phyloP scores from a whole-genome alignment of 2,329 filamentous ascomycete genomes.

The Clonostachys rhizophaga region DNA sequence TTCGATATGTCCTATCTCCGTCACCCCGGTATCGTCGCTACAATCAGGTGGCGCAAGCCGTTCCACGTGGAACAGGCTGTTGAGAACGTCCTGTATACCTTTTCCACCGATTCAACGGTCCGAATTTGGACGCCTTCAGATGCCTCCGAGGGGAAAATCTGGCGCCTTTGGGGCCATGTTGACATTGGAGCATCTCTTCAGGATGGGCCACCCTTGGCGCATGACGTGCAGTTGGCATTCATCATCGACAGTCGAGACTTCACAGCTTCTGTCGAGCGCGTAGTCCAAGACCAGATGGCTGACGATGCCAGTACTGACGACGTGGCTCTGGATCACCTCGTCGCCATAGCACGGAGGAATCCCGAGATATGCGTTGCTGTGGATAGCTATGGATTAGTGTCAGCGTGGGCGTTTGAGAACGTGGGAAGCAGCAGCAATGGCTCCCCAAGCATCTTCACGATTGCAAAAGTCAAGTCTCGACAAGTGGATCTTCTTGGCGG shows the following conservation, averaged over 20 bases:
- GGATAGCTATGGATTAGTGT: constrained; percentile 81
- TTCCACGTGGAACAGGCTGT: constrained; percentile 71
- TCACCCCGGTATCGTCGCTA: constrained; percentile 79
- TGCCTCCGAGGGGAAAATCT: constrained; percentile 61
- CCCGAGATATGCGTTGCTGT: constrained; percentile 86
- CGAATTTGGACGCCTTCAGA: constrained; percentile 82
- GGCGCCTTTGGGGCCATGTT: constrained; percentile 77
- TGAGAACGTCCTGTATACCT: constrained; percentile 86
- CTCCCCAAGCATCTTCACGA: constrained; percentile 72
- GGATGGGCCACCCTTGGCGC: constrained; percentile 10
- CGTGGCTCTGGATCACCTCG: constrained; percentile 75
- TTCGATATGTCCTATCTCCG: constrained; percentile 89
- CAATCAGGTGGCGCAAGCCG: constrained; percentile 79
- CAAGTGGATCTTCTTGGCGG: constrained; percentile 41
- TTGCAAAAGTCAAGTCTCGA: constrained; percentile 67
- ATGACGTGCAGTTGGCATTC: constrained; percentile 47
- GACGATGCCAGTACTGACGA: constrained; percentile 56
- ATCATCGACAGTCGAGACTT: constrained; percentile 82
- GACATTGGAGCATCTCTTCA: constrained; percentile 71
- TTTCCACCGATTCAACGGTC: constrained; percentile 75
- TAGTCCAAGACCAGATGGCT: constrained; percentile 56
- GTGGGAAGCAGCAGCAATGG: constrained; percentile 66
- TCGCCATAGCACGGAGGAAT: constrained; percentile 77
- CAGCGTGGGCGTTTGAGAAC: constrained; percentile 88
- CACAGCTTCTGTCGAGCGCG: constrained; percentile 69